phyloP scores from a whole-genome alignment of 495 filamentous ascomycete species.

The Trichoderma asperelloides region DNA sequence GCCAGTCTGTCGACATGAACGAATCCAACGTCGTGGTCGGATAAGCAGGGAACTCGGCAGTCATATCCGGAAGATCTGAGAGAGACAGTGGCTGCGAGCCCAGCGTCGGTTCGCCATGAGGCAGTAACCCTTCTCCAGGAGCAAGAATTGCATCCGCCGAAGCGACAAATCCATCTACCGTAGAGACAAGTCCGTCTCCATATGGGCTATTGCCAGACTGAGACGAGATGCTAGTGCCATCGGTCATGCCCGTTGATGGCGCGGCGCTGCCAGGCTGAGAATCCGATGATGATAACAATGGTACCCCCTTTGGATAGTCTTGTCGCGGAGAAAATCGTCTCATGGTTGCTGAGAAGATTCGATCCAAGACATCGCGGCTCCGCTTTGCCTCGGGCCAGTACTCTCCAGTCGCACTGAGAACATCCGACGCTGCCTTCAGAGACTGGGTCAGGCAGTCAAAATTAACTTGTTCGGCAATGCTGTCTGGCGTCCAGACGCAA shows the following conservation, averaged over 20 bases:
- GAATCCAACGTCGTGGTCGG: background rate
- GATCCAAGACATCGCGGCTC: slow-evolving; percentile 1
- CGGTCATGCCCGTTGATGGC: background rate
- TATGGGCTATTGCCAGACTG: background rate
- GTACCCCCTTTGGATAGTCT: background rate
- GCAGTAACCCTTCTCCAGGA: background rate
- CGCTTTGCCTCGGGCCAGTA: slow-evolving; percentile 3
- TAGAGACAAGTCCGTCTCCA: background rate
- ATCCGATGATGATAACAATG: background rate
- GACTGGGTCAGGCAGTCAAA: background rate
- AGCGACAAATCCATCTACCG: background rate
- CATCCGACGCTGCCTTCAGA: background rate
- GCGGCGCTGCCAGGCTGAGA: background rate
- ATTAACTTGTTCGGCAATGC: background rate
- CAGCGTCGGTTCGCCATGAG: background rate
- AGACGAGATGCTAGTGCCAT: background rate
- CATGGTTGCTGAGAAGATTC: slow-evolving; percentile 2
- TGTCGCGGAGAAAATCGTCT: background rate
- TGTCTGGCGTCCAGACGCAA: background rate
- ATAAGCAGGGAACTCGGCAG: background rate
- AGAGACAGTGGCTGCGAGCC: background rate
- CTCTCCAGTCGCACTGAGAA: slow-evolving; percentile 1
- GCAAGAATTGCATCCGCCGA: background rate
- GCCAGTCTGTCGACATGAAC: background rate
- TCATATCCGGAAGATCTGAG: background rate